Evolutionary conservation across 495 filamentous ascomycete genomes (phyloP).

Genomic region (Annulohypoxylon stygium): DNA sequence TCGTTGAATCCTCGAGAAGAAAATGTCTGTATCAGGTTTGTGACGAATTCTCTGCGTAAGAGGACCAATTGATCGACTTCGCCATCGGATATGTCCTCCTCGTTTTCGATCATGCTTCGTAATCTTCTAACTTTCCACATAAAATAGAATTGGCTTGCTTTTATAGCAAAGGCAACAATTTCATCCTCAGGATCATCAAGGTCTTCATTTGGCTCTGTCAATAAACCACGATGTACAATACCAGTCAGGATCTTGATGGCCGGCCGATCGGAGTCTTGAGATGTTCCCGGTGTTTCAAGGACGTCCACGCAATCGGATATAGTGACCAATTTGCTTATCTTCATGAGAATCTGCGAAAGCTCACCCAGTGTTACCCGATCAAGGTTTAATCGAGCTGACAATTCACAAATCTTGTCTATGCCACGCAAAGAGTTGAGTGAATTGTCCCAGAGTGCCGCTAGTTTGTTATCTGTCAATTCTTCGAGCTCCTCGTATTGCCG

Average conservation of each 20-base stretch:
- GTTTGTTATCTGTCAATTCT: slow-evolving; percentile 82
- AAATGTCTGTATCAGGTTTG: slow-evolving; percentile 74
- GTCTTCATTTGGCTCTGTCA: slow-evolving; percentile 72
- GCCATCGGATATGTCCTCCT: slow-evolving; percentile 59
- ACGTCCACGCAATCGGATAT: slow-evolving; percentile 80
- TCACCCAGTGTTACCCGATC: slow-evolving; percentile 71
- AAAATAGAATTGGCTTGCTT: slow-evolving; percentile 85
- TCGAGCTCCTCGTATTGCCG: slow-evolving; percentile 86
- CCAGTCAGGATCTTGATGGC: slow-evolving; percentile 78
- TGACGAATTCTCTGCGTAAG: slow-evolving; percentile 68
- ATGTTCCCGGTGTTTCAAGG: slow-evolving; percentile 73
- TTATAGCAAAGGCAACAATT: slow-evolving; percentile 77
- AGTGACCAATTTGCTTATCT: slow-evolving; percentile 84
- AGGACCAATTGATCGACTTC: slow-evolving; percentile 70
- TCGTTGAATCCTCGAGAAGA: slow-evolving; percentile 74
- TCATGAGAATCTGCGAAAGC: slow-evolving; percentile 82
- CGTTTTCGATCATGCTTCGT: slow-evolving; percentile 54
- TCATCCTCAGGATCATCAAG: slow-evolving; percentile 79
- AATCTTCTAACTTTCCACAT: slow-evolving; percentile 86
- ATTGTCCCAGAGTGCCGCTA: slow-evolving; percentile 87
- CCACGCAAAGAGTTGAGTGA: slow-evolving; percentile 76
- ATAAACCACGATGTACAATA: slow-evolving; percentile 74
- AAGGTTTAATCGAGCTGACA: slow-evolving; percentile 72
- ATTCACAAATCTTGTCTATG: slow-evolving; percentile 75
- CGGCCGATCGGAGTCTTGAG: slow-evolving; percentile 57